A percentile compares a stretch with the other conserved stretches of the same genome.
Conservation (phyloP, 306 rosid genomes). For the Begonia loranthoides region DNA sequence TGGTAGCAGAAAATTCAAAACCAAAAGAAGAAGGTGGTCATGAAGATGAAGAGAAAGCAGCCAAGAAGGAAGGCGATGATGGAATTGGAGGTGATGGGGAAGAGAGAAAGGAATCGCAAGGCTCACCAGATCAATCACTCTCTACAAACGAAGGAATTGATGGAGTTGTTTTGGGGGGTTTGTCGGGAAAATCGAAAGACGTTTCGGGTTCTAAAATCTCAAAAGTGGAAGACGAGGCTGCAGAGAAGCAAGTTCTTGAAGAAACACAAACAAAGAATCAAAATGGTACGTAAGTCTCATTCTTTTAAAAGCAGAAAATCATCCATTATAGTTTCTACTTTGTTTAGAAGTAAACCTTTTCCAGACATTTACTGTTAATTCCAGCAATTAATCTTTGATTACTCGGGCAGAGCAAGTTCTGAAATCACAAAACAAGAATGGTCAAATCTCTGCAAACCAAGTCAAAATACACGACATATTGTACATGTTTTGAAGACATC, state of each 20-base stretch:
- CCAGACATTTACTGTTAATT: no score
- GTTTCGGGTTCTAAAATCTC: no score
- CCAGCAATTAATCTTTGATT: no score
- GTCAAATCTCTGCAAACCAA: no score
- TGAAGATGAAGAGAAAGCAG: constrained; percentile 4
- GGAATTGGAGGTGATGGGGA: constrained; percentile 6
- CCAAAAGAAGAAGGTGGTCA: constrained; percentile 3
- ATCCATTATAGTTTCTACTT: no score
- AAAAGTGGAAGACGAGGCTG: constrained; percentile 7
- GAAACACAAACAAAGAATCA: constrained; percentile 4
- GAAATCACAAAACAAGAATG: no score
- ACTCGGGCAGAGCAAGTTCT: no score
- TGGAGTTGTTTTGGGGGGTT: constrained; percentile 14
- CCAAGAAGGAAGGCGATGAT: constrained; percentile 2
- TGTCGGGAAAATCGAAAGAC: constrained; percentile 16
- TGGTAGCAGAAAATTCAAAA: background rate
- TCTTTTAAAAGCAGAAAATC: no score
- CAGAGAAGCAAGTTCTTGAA: background rate
- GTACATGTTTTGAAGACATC: no score
- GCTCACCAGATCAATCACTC: constrained; percentile 12
- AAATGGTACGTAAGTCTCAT: constrained; percentile 15
- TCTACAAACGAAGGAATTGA: constrained; percentile 19
- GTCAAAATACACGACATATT: no score
- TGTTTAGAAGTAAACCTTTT: no score
- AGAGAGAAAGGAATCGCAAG: constrained; percentile 10